Conservation (phyloP, 805 yeast species). For the Metschnikowia kunwiensis region DNA sequence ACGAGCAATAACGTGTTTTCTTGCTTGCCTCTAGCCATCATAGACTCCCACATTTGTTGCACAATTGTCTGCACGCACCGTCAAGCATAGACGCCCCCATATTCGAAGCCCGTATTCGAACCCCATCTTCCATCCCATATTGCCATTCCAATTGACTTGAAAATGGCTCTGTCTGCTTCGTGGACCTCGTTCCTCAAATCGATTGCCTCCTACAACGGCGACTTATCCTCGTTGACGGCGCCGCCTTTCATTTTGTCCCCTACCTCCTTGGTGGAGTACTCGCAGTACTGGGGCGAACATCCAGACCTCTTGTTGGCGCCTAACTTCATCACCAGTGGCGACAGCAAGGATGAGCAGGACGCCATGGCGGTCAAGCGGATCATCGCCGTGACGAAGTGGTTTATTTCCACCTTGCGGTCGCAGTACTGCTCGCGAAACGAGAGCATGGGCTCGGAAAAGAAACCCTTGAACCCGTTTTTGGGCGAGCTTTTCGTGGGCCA, state of each 20-base stretch:
- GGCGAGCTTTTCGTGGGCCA: conserved; percentile 93
- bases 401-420: conserved; percentile 83
- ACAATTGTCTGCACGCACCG: too few relatives aligned
- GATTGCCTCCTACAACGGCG: conserved; percentile 89
- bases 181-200: conserved; percentile 93
- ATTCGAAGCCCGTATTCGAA: not conserved
- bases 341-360: conserved; percentile 29
- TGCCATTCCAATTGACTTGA: too few relatives aligned
- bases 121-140: not conserved
- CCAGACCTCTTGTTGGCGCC: conserved; percentile 81
- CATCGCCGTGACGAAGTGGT: conserved; percentile 86
- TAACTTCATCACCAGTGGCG: conserved; percentile 46
- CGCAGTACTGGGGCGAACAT: conserved; percentile 95
- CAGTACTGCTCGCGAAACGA: conserved; percentile 94
- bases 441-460: conserved; percentile 91
- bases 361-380: conserved; percentile 61
- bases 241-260: conserved; percentile 96
- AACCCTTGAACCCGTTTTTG: conserved; percentile 92
- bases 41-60: too few relatives aligned
- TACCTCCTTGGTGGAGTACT: conserved; percentile 82
- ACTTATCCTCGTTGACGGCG: conserved; percentile 88
- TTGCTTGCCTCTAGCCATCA: too few relatives aligned
- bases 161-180: conserved; percentile 41
- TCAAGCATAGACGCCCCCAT: too few relatives aligned
- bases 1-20: too few relatives aligned